A percentile compares a stretch with the other conserved stretches of the same genome.
Evolutionary conservation across 441 rosid species (phyloP).

Genomic region (Brassica hybrid): DNA sequence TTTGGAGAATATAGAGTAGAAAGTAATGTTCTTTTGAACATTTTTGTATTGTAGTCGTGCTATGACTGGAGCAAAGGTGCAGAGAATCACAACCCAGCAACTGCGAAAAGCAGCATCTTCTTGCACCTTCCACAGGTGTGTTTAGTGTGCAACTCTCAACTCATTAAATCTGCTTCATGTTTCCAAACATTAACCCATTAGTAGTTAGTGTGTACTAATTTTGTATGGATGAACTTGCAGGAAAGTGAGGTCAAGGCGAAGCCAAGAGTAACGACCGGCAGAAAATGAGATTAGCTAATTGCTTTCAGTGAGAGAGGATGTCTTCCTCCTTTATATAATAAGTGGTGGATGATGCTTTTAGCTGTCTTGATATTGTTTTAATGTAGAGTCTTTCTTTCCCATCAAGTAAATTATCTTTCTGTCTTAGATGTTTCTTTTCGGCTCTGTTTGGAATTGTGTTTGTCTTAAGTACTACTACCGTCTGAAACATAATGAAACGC

Average conservation of each 20-base stretch:
- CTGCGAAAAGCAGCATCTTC: slow-evolving; percentile 78
- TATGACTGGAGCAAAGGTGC: slow-evolving; percentile 99
- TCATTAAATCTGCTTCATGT: not conserved
- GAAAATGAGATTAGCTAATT: slow-evolving; percentile 54
- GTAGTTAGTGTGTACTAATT: not conserved
- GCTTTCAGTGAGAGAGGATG: not conserved
- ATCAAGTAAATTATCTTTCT: slow-evolving; percentile 2
- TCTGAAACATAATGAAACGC: not conserved
- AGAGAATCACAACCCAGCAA: slow-evolving; percentile 95
- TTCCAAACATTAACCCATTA: not conserved
- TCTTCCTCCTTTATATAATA: not conserved
- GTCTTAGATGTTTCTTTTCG: slow-evolving; percentile 12
- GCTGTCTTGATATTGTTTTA: not conserved
- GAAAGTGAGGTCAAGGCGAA: slow-evolving; percentile 76
- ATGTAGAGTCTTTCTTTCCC: not conserved
- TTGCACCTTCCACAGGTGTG: slow-evolving; percentile 88
- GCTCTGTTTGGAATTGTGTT: slow-evolving; percentile 1
- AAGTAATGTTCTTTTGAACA: not conserved
- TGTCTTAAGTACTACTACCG: not conserved
- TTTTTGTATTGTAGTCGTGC: slow-evolving; percentile 63
- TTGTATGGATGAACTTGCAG: slow-evolving; percentile 28
- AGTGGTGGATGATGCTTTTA: not conserved
- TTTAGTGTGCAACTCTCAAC: not conserved
- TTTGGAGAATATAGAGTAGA: not conserved
- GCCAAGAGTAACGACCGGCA: slow-evolving; percentile 67